A percentile compares a stretch with the other conserved stretches of the same genome.
phyloP scores from a whole-genome alignment of 2,329 filamentous ascomycete genomes.

The Biscogniauxia marginata region DNA sequence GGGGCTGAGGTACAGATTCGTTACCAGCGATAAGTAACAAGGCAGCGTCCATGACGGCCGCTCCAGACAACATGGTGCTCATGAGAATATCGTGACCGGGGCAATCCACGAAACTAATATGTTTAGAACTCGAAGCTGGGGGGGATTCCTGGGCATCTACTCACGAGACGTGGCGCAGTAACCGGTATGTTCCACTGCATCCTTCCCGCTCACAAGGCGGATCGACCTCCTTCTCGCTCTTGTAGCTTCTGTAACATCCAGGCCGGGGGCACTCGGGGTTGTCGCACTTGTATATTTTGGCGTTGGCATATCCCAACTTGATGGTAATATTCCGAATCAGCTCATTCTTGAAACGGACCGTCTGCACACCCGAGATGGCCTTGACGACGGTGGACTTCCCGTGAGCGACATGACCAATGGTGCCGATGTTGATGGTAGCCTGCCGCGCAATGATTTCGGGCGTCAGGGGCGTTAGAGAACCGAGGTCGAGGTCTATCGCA shows the following conservation, averaged over 20 bases:
- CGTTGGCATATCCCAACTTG: slow-evolving; percentile 99
- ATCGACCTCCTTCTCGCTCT: slow-evolving; percentile 98
- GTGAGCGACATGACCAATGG: slow-evolving; percentile 98
- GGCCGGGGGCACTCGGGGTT: slow-evolving; percentile 87
- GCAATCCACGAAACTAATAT: slow-evolving; percentile 86
- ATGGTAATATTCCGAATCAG: slow-evolving; percentile 99
- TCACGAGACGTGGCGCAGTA: slow-evolving; percentile 90
- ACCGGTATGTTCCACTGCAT: slow-evolving; percentile 80
- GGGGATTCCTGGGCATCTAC: slow-evolving; percentile 35
- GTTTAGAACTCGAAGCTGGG: slow-evolving; percentile 6
- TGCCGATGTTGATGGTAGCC: slow-evolving; percentile 98
- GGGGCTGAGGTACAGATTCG: slow-evolving; percentile 96
- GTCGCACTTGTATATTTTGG: slow-evolving; percentile 99
- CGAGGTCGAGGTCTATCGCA: slow-evolving; percentile 82
- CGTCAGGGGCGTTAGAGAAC: slow-evolving; percentile 77
- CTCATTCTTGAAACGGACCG: slow-evolving; percentile 99
- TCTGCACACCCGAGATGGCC: slow-evolving; percentile 98
- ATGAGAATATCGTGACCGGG: slow-evolving; percentile 99
- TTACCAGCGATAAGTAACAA: slow-evolving; percentile 96
- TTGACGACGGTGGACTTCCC: slow-evolving; percentile 99
- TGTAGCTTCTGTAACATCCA: slow-evolving; percentile 94
- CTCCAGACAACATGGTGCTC: slow-evolving; percentile 99
- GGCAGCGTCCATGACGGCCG: slow-evolving; percentile 98
- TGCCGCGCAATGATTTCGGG: slow-evolving; percentile 97
- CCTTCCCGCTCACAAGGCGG: slow-evolving; percentile 93